A percentile compares a stretch with the other conserved stretches of the same genome.
Conservation (phyloP, 2,329 filamentous ascomycete genomes). For the Phialocephala sp. region DNA sequence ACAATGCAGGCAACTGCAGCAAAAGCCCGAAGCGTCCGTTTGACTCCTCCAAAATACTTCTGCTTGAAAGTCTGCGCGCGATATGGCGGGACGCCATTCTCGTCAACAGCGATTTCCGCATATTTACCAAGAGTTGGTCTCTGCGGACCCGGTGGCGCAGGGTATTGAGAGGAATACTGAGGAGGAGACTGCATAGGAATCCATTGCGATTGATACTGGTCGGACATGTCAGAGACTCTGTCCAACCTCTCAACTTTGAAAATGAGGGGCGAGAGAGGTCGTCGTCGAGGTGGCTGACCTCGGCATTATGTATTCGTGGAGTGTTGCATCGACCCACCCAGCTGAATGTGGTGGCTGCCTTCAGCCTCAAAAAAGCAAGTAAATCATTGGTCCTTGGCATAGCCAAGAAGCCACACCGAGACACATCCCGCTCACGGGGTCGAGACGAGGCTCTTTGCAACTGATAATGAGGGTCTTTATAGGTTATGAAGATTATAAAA, state of each 20-base stretch:
- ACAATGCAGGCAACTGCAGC: slow-evolving; percentile 14
- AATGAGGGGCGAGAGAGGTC: neutral
- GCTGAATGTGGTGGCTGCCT: neutral
- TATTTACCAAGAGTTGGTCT: slow-evolving; percentile 5
- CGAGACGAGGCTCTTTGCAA: neutral
- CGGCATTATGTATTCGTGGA: neutral
- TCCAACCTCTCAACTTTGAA: neutral
- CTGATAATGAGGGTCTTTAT: neutral
- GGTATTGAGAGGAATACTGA: neutral
- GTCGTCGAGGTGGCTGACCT: neutral
- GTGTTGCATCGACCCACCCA: neutral
- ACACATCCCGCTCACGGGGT: neutral
- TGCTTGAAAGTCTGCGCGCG: slow-evolving; percentile 19
- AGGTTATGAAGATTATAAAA: no score
- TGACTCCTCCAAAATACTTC: slow-evolving; percentile 24
- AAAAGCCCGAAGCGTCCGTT: slow-evolving; percentile 21
- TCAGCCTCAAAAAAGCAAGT: slow-evolving; percentile 6
- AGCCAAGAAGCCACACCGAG: slow-evolving; percentile 6
- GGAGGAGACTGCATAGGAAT: slow-evolving; percentile 17
- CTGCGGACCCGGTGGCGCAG: neutral
- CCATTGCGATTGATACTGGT: slow-evolving; percentile 16
- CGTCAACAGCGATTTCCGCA: slow-evolving; percentile 6
- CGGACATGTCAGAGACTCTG: slow-evolving; percentile 9
- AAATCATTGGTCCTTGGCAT: neutral
- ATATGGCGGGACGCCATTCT: neutral